Evolutionary conservation across 352 stramenopile species (phyloP).

Genomic region (Phytopythium kandeliae): DNA sequence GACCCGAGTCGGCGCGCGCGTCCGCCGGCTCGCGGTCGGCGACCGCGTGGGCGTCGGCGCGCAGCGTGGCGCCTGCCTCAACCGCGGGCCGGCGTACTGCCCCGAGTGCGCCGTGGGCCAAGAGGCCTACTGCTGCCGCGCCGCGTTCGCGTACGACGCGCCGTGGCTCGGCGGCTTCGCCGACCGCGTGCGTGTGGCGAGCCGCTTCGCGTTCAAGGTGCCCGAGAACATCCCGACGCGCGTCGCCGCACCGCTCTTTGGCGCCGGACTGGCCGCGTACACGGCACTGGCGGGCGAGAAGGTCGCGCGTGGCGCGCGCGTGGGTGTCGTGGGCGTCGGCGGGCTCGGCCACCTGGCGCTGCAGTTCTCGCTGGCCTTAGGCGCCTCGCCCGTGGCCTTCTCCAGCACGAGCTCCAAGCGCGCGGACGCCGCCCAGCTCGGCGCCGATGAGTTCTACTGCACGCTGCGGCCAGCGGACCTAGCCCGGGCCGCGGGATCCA

Average conservation of each 20-base stretch:
- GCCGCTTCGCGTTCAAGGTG: conserved; percentile 54
- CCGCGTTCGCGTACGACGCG: conserved; percentile 40
- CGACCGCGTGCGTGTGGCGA: conserved; percentile 52
- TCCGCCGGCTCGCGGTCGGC: conserved; percentile 28
- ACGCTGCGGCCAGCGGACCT: conserved; percentile 33
- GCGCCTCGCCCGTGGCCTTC: conserved; percentile 49
- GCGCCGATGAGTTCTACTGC: conserved; percentile 58
- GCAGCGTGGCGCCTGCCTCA: conserved; percentile 49
- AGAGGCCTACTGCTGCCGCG: conserved; percentile 51
- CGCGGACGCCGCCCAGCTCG: conserved; percentile 39
- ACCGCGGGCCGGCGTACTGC: conserved; percentile 47
- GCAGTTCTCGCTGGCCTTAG: conserved; percentile 69
- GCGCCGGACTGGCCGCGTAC: conserved; percentile 82
- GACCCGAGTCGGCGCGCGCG: conserved; percentile 21
- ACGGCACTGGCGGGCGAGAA: conserved; percentile 55
- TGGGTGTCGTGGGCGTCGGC: conserved; percentile 75
- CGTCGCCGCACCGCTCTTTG: conserved; percentile 56
- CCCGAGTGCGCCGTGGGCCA: conserved; percentile 37
- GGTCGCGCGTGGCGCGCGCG: conserved; percentile 37
- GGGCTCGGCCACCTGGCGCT: conserved; percentile 74
- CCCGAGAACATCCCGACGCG: conserved; percentile 52
- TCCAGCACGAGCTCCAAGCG: conserved; percentile 37
- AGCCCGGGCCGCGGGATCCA: conserved; percentile 17
- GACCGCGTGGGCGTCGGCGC: conserved; percentile 72
- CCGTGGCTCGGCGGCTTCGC: conserved; percentile 46